These are phyloP conservation scores for Aspergillus sp. DNA, from an alignment of 2,329 filamentous ascomycete species.

Conservation along the genomic window DNA sequence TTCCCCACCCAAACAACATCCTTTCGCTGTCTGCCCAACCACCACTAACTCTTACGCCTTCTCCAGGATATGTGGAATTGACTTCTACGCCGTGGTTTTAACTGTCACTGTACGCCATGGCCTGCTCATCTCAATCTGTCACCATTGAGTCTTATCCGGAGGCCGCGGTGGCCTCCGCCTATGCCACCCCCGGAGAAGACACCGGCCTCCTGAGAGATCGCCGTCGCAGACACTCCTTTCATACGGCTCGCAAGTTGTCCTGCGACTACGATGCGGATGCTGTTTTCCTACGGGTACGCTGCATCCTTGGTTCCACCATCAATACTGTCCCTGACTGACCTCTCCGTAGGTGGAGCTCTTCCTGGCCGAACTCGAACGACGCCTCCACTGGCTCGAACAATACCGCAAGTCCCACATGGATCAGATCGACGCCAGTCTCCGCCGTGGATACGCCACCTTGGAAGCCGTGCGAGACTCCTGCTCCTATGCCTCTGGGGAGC, in stretches of 20 bases:
- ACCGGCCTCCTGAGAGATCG: slow-evolving; percentile 42
- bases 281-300: slow-evolving; percentile 45
- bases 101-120: slow-evolving; percentile 30
- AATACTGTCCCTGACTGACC: slow-evolving; percentile 14
- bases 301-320: not conserved
- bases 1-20: slow-evolving; percentile 8
- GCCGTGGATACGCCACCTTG: slow-evolving; percentile 80
- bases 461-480: slow-evolving; percentile 86
- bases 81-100: slow-evolving; percentile 5
- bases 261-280: slow-evolving; percentile 48
- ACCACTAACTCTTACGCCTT: slow-evolving; percentile 2
- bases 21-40: not conserved
- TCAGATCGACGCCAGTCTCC: slow-evolving; percentile 79
- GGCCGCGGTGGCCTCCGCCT: slow-evolving; percentile 25
- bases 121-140: slow-evolving; percentile 43
- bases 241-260: slow-evolving; percentile 44
- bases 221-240: slow-evolving; percentile 49
- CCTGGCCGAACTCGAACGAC: slow-evolving; percentile 78
- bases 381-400: slow-evolving; percentile 83
- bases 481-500: slow-evolving; percentile 83
- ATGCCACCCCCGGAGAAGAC: slow-evolving; percentile 35
- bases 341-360: slow-evolving; percentile 47
- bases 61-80: slow-evolving; percentile 20
- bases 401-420: slow-evolving; percentile 81
- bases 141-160: slow-evolving; percentile 42